A percentile compares a stretch with the other conserved stretches of the same genome.
phyloP scores from a whole-genome alignment of 2,329 filamentous ascomycete species.

The Colletotrichum sp. region DNA sequence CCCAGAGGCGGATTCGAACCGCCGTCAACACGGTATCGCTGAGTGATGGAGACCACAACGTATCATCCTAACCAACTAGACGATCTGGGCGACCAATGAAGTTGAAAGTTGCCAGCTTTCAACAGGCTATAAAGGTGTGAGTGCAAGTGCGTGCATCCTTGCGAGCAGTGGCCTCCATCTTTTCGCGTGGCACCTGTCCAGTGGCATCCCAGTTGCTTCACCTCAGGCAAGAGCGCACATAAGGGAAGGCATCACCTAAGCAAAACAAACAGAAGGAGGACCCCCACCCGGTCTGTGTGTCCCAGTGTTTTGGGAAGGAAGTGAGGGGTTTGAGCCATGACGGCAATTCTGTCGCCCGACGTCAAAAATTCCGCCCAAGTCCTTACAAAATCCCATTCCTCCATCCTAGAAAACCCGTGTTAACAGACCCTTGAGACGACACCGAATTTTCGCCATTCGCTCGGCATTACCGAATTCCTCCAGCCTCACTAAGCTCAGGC shows the following conservation, averaged over 20 bases:
- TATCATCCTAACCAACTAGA: conserved; percentile 27
- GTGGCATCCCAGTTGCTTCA: background rate
- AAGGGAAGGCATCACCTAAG: background rate
- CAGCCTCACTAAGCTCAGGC: background rate
- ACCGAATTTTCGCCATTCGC: conserved; percentile 10
- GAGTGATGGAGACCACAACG: conserved; percentile 23
- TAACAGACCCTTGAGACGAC: background rate
- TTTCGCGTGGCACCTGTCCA: background rate
- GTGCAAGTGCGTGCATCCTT: too few species aligned
- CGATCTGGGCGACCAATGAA: conserved; percentile 15
- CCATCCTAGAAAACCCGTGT: background rate
- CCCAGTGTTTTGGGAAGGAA: background rate
- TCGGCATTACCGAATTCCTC: background rate
- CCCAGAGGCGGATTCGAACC: conserved; percentile 26
- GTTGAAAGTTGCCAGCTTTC: accelerated
- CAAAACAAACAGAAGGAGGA: background rate
- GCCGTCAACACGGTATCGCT: conserved; percentile 22
- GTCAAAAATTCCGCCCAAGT: background rate
- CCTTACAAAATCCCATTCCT: conserved; percentile 13
- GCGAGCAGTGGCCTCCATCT: too few species aligned
- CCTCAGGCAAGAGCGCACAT: background rate
- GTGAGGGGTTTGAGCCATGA: background rate
- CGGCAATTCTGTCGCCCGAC: background rate
- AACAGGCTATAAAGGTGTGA: too few species aligned
- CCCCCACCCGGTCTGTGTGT: background rate